Base-by-base conservation (phyloP, 345 rosid genomes). In the Lepidium didymum region DNA sequence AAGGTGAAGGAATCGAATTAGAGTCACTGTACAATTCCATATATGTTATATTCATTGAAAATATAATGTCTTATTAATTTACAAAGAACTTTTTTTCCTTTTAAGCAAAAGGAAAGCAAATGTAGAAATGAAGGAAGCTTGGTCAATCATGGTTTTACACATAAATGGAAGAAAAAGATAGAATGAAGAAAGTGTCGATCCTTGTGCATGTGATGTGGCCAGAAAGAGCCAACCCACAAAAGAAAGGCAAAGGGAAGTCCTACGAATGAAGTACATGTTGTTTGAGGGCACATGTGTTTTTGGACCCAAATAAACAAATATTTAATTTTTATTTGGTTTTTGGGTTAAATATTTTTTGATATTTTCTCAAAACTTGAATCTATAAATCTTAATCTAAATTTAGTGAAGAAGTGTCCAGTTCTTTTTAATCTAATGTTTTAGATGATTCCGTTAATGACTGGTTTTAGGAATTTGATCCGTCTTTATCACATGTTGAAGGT, bases 121-220 rank as follows among this genome's bases (percentile, higher is more conserved):
- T 73, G 41, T 42, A 44, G 62, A 35, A 74, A 67, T 45, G 63
- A 36, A 52, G 35, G 52, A 67, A 53, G 23, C 12, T 54, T 50
- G 23, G 64, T 62, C 18, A 46, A 54, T 47, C 27, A 54, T 62
- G 49, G 65, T 62, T 54, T 75, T 63, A 31, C 62, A 68, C 52
- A 7, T 75, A 68, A 68, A 56, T 68, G 10, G 74, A 18, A 10
- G 10, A 19, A 6, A 23, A 10, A 62, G 16, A 34, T 13, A 33
- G 59, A 35, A n/a, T 10, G 4, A 62, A 62, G 69, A 60, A 62
- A 62, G 60, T 40, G 38, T 47, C 69, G 69, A 68, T 12, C 13
- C 47, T 62, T 40, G 73, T 51, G 62, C 73, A 59, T 74, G 63
- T 74, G 73, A 45, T 55, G 69, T 46, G 64, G 69, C 40, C 34